A percentile compares a stretch with the other conserved stretches of the same genome.
Evolutionary conservation across 225 moss, liverwort and hornwort species (phyloP).

Genomic region (Pseudisothecium myosuroides): DNA sequence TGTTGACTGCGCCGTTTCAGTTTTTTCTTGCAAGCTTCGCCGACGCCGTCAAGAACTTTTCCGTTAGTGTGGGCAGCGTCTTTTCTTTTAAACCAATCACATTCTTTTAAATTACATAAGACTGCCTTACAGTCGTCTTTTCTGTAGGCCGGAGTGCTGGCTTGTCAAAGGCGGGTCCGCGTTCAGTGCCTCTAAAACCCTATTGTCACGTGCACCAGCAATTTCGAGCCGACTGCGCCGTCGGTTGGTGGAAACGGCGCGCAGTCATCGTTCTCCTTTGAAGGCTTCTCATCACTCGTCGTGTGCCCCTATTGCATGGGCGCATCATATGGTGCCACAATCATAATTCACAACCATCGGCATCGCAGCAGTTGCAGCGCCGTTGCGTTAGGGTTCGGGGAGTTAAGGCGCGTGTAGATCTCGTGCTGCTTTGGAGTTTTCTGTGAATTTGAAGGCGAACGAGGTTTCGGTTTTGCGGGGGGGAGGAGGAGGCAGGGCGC

Average conservation of each 20-base stretch:
- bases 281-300: background rate
- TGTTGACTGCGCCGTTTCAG: background rate
- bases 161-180: background rate
- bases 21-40: background rate
- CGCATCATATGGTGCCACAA: background rate
- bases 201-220: background rate
- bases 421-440: background rate
- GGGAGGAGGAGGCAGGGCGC: background rate
- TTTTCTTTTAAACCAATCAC: background rate
- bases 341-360: background rate
- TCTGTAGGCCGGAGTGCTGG: too few relatives aligned
- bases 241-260: background rate
- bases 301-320: background rate
- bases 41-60: background rate
- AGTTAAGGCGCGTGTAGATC: background rate
- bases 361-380: background rate
- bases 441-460: background rate
- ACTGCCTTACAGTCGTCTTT: background rate
- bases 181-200: background rate
- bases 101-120: too few relatives aligned
- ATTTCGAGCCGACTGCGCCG: background rate
- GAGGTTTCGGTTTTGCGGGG: background rate
- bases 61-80: background rate
- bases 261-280: background rate
- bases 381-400: background rate